phyloP scores from a whole-genome alignment of 2,329 filamentous ascomycete genomes.

The Sporothrix inflata region DNA sequence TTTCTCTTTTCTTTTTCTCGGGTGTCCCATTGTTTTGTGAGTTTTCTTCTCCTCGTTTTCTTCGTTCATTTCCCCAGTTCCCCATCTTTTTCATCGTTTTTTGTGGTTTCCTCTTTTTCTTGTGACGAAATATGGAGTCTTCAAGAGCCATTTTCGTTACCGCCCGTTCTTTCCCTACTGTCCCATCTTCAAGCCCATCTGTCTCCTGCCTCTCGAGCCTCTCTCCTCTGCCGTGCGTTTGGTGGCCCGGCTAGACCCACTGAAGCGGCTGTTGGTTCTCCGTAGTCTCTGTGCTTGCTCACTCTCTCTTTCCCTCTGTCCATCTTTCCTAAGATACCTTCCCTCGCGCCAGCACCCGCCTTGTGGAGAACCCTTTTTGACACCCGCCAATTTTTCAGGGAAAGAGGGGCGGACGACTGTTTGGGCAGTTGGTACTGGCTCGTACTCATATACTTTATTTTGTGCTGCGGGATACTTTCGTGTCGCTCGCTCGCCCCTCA shows the following conservation, averaged over 20 bases:
- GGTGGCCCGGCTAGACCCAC: not conserved
- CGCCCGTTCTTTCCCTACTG: not conserved
- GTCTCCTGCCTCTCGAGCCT: not conserved
- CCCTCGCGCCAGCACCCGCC: not conserved
- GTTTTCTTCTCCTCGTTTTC: not conserved
- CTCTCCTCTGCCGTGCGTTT: no score
- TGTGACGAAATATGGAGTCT: not conserved
- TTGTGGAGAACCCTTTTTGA: not conserved
- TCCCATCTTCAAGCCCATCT: not conserved
- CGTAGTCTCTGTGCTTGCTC: not conserved
- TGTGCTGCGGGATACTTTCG: not conserved
- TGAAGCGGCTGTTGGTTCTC: conserved; percentile 4
- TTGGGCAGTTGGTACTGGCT: not conserved
- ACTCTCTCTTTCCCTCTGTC: not conserved
- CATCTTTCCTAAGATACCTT: no score
- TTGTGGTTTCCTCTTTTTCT: not conserved
- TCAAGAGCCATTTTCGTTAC: not conserved
- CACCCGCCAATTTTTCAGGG: not conserved
- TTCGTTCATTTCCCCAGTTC: conserved; percentile 4
- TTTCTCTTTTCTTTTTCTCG: not conserved
- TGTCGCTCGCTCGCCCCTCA: not conserved
- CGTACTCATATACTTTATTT: not conserved
- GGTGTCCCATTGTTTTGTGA: not conserved
- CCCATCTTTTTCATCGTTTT: not conserved
- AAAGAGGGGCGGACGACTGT: not conserved